Conservation (phyloP, 1,284 basidiomycete species). For the Heterobasidion annosum region DNA sequence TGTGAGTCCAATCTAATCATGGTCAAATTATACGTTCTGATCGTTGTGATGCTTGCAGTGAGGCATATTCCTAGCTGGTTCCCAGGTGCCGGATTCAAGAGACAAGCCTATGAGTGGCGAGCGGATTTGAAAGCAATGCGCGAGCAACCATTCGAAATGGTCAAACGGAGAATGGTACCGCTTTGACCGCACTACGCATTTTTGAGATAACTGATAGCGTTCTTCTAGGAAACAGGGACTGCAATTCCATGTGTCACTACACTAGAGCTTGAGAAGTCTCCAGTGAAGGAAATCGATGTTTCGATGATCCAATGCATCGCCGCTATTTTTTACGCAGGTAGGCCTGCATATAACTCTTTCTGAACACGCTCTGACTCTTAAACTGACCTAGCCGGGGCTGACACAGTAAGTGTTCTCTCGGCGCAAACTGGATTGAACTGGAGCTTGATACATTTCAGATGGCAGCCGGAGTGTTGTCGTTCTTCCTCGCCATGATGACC, state of each 20-base stretch:
- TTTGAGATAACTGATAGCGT: too few relatives aligned
- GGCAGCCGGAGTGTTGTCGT: neutral
- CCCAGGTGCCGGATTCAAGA: constrained; percentile 18
- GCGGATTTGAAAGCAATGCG: neutral
- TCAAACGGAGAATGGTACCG: neutral
- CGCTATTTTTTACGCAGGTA: neutral
- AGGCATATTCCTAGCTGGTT: constrained; percentile 17
- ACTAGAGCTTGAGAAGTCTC: neutral
- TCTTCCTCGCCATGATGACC: constrained; percentile 1
- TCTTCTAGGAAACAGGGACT: constrained; percentile 29
- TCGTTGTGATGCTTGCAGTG: constrained; percentile 3
- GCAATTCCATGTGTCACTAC: constrained; percentile 27
- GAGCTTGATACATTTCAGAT: constrained; percentile 9
- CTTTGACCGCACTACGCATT: too few relatives aligned
- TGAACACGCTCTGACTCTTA: neutral
- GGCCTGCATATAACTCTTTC: neutral
- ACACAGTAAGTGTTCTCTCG: constrained; percentile 1
- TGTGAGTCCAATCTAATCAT: constrained; percentile 10
- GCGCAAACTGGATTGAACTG: constrained; percentile 3
- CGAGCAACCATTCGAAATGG: neutral
- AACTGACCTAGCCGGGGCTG: neutral
- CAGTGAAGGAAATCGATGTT: too few relatives aligned
- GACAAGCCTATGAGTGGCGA: constrained; percentile 11
- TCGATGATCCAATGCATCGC: neutral
- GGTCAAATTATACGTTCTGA: neutral